A percentile compares a stretch with the other conserved stretches of the same genome.
Conservation (phyloP, 495 filamentous ascomycete species). For the Cercophora sp. region DNA sequence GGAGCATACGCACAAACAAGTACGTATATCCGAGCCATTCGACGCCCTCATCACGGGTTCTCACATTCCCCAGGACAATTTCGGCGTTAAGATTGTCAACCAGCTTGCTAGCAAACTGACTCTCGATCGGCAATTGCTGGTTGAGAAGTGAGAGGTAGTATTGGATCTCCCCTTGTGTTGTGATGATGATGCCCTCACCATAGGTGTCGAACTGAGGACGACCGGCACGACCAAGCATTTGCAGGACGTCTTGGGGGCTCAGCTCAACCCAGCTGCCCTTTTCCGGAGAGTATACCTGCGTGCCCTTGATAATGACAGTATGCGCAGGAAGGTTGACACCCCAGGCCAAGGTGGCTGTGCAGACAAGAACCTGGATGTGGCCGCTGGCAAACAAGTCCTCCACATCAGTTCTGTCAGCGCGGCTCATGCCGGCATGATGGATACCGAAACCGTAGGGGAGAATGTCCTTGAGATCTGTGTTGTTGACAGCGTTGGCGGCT, state of each 20-base stretch:
- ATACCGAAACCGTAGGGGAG: conserved; percentile 96
- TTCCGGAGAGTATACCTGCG: conserved; percentile 95
- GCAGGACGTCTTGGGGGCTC: conserved; percentile 94
- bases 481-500: conserved; percentile 77
- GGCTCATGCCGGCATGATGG: conserved; percentile 94
- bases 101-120: conserved; percentile 87
- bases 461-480: conserved; percentile 88
- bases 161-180: conserved; percentile 86
- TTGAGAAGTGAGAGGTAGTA: conserved; percentile 96
- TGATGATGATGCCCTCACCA: conserved; percentile 98
- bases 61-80: conserved; percentile 91
- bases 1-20: conserved; percentile 95
- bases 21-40: conserved; percentile 99
- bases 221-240: conserved; percentile 97
- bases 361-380: conserved; percentile 90
- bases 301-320: conserved; percentile 96
- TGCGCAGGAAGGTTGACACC: conserved; percentile 93
- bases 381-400: conserved; percentile 92
- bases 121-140: conserved; percentile 96
- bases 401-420: conserved; percentile 87
- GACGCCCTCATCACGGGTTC: conserved; percentile 88
- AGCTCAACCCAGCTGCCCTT: conserved; percentile 98
- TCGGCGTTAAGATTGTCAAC: conserved; percentile 98
- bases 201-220: conserved; percentile 96
- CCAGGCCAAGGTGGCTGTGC: conserved; percentile 94